Evolutionary conservation across 352 stramenopile genomes (phyloP).

Genomic region (Thraustochytrium sp.): DNA sequence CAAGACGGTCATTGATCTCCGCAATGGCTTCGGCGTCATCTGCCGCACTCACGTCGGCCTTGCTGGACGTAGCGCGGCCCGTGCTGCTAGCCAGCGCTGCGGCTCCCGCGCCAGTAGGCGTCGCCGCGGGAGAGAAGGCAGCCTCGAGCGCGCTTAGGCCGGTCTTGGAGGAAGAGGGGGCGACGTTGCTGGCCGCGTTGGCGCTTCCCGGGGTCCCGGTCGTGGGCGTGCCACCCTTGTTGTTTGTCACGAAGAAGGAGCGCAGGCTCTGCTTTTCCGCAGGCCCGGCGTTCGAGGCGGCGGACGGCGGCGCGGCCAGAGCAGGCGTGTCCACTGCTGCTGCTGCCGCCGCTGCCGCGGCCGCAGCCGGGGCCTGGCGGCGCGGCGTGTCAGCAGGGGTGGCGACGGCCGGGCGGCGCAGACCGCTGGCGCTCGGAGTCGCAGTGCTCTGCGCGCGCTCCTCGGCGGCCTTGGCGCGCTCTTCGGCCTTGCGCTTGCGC

Average conservation of each 20-base stretch:
- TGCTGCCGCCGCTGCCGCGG: neutral
- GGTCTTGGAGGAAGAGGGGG: neutral
- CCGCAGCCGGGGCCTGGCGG: neutral
- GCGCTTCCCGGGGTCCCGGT: neutral
- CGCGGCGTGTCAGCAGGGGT: neutral
- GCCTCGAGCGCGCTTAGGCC: neutral
- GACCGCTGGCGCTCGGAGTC: too few species aligned
- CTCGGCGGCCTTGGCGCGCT: conserved; percentile 14
- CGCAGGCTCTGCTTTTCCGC: conserved; percentile 1
- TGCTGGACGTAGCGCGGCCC: neutral
- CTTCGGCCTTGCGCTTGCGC: conserved; percentile 19
- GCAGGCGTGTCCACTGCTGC: neutral
- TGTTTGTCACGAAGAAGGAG: neutral
- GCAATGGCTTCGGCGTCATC: conserved; percentile 7
- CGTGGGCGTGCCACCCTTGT: neutral
- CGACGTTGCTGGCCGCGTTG: neutral
- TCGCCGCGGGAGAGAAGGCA: neutral
- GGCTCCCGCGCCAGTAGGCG: neutral
- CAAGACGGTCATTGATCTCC: conserved; percentile 19
- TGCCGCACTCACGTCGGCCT: neutral
- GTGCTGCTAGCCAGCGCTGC: neutral
- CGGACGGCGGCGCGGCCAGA: neutral
- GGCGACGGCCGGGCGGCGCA: too few species aligned
- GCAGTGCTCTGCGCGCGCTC: too few species aligned
- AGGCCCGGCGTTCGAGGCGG: neutral